phyloP scores from a whole-genome alignment of 768 basidiomycete species.

The Termitomyces sp. region DNA sequence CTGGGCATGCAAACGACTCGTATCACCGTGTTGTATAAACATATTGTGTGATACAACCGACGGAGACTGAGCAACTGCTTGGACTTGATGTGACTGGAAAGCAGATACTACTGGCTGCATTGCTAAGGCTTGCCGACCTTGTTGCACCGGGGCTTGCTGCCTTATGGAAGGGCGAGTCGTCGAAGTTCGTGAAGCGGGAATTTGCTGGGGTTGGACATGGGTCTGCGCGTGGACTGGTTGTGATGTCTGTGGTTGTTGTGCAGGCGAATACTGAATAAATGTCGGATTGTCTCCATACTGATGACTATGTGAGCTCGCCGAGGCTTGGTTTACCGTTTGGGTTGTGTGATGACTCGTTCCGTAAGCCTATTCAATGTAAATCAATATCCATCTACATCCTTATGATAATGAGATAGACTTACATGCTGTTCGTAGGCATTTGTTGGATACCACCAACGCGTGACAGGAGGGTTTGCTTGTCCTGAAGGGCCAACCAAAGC shows the following conservation, averaged over 20 bases:
- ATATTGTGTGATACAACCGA: not conserved
- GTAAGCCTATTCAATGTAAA: not conserved
- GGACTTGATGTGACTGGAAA: not conserved
- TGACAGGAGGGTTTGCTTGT: constrained; percentile 1
- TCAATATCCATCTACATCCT: not conserved
- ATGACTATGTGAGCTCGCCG: not conserved
- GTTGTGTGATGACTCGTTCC: not conserved
- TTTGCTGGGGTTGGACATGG: not conserved
- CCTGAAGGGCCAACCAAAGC: constrained; percentile 5
- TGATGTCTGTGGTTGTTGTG: constrained; percentile 1
- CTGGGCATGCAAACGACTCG: not conserved
- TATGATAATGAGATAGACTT: not conserved
- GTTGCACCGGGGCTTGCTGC: constrained; percentile 1
- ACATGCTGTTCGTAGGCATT: not conserved
- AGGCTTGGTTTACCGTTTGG: not conserved
- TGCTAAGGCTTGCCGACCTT: constrained; percentile 7
- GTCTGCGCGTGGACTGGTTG: not conserved
- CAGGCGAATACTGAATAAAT: not conserved
- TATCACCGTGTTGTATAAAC: not conserved
- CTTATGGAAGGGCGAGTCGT: not conserved
- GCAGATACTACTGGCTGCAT: constrained; percentile 13
- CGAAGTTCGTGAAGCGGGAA: not conserved
- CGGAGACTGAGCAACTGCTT: not conserved
- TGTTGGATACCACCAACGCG: not conserved
- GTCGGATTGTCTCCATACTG: not conserved